Base-by-base conservation (phyloP, 2,329 filamentous ascomycete genomes). In the Phialophora macrospora region DNA sequence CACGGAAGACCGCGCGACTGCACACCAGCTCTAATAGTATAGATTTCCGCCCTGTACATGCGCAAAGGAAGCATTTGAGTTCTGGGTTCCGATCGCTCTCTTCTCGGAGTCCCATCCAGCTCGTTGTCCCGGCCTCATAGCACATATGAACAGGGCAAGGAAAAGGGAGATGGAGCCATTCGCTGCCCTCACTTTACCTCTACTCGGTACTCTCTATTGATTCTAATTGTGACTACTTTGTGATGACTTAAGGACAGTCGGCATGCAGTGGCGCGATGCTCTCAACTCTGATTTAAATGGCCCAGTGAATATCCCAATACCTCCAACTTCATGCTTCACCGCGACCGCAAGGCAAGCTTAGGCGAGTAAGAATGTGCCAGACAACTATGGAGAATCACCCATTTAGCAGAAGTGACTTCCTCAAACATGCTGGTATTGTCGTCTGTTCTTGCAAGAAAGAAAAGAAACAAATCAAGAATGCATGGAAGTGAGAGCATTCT, bases 301-400 rank as follows among this genome's bases (percentile, higher is more conserved):
- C 38, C 38, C 17, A 20, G 6, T n/a, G 14, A 12, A 8, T n/a
- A n/a, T n/a, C 17, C 38, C 7, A n/a, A 8, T n/a, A 7, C 8
- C 38, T 17, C 17, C 14, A 20, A 20, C 38, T 44, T 44, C 1
- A 44, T 44, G 17, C 38, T n/a, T n/a, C 38, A 44, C 38, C 38
- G n/a, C 38, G 14, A 44, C 38, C 8, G 14, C 3, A 44, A 7
- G 38, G 6, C 17, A n/a, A n/a, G 48, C 28, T 55, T 52, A 38
- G 34, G 55, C 26, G 49, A 58, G 32, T 48, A 17, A 64, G 5
- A 46, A 30, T 81, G 78, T 81, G 72, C 78, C 79, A 80, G 74
- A 72, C 62, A 72, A 79, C 78, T 81, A 81, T 81, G 78, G 79
- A 79, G 77, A 77, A 74, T 77, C 78, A 81, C 73, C 73, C 78